Base-by-base conservation (phyloP, 139 green algal species). In the Chlamydomonas applanata region DNA sequence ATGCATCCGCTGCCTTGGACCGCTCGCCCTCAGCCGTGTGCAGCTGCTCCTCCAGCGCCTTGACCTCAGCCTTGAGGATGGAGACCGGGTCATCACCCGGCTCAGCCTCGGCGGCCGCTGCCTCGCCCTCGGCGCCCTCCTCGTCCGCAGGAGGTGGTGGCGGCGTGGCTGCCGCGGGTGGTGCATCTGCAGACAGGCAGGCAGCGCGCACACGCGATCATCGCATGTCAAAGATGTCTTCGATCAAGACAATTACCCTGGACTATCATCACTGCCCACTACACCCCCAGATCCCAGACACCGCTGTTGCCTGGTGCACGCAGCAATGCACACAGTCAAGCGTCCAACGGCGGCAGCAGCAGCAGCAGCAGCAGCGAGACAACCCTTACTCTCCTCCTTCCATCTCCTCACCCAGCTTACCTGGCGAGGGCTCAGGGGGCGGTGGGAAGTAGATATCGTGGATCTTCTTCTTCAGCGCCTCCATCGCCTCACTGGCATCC, bases 1-100 rank as follows among this genome's bases (percentile, higher is more conserved):
- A 40, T 24, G 46, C 56, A 9, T 76, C 77, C 11, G 53, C 22
- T 3, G 73, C 73, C 0, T 57, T n/a, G 29, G 49, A 36, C 19
- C 68, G 67, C 19, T 79, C 32, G 25, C 25, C 66, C 53, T 81
- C 77, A 1, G 73, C 22, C 29, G 44, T 52, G n/a, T 63, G 61
- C 19, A 81, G 35, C 52, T 76, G 19, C 7, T 62, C 56, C 46
- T 29, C 27, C 44, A 77, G 35, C 11, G 4, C 32, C 45, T 54
- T 64, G 20, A 71, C 34, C 35, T 75, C 60, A 0, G 68, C 68
- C 52, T 79, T 74, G 20, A 61, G 17, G 13, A 63, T 40, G 0
- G 36, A 40, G 0, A 86, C 65, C 1, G 81, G 76, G 53, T 81
- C 76, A 5, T 63, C 71, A 3, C 29, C 71, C 3, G 59, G 36